Conservation (phyloP, 345 rosid species). For the Aegle marmelos region DNA sequence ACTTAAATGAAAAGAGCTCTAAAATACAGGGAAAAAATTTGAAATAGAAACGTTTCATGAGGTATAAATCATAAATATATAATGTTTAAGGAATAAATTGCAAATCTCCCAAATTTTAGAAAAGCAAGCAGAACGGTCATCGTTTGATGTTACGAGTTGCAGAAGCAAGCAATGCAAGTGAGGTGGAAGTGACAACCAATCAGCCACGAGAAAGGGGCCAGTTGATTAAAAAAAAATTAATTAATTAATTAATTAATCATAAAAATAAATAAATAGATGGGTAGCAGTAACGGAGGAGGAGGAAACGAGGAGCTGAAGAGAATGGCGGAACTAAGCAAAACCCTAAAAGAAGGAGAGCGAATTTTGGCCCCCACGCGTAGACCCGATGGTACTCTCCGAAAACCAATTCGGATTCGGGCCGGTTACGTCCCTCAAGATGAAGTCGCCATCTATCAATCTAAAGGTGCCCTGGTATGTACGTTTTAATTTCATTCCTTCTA, state of each 20-base stretch:
- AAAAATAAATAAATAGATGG: constrained; percentile 23
- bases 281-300: constrained; percentile 37
- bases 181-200: not conserved
- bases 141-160: not conserved
- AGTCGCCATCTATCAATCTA: constrained; percentile 85
- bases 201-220: too few relatives aligned
- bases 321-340: constrained; percentile 78
- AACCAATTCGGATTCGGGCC: constrained; percentile 85
- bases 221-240: too few relatives aligned
- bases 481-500: not conserved
- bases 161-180: not conserved
- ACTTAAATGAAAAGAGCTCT: too few relatives aligned
- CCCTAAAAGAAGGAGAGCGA: constrained; percentile 97
- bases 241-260: not conserved
- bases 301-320: constrained; percentile 42
- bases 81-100: not conserved
- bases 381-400: constrained; percentile 89
- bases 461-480: constrained; percentile 71
- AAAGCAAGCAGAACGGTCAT: not conserved
- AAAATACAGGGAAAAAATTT: too few relatives aligned
- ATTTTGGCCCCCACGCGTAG: constrained; percentile 78
- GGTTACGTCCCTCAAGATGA: constrained; percentile 88
- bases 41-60: too few relatives aligned
- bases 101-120: not conserved
- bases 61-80: too few relatives aligned